Evolutionary conservation across 306 rosid species (phyloP), one percentile per base, ranked within the genome.

Genomic region (Castanea mollissima): DNA sequence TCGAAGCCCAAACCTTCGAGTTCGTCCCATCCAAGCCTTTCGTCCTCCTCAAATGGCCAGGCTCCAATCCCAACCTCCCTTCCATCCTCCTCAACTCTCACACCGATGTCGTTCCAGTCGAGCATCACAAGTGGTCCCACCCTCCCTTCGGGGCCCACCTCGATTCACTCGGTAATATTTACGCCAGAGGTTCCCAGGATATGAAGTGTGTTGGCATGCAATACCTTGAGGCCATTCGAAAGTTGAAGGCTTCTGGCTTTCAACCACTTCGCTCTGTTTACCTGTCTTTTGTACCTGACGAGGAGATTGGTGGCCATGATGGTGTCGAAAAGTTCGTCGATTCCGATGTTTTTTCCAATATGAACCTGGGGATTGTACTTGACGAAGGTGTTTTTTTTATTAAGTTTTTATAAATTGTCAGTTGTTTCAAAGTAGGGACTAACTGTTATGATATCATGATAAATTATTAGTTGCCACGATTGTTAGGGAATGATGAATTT

Each of bases 181-280:
- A 78, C 65, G 98, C 98, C 21, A 77, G 99, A 79, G 98, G 98
- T 20, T 90, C 99, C 4, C 98, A 95, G 83, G 98, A 92, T 58
- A 94, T 91, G 97, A 94, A 95, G 89, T 95, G 99, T 83, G 95
- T 95, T 16, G 92, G 98, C 2, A 74, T 92, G 90, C 99, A 95
- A 84, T 92, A 95, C 81, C 86, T 95, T 21, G 99, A 95, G 83
- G 99, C 98, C 20, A 70, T 95, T 80, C 88, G 98, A 4, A 81
- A 81, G 20, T 83, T 95, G 56, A 87, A 85, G 83, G 84, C 84
- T 15, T 74, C 82, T 49, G 85, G 84, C 51, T 95, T 90, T 60
- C 55, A 54, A 15, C 99, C 99, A 10, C 60, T 77, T 55, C 86
- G 97, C 2, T 74, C 88, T 51, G 67, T 92, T 12, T 90, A 86